Evolutionary conservation across 495 filamentous ascomycete genomes (phyloP).

Genomic region (Hypoxylon crocopeplum): DNA sequence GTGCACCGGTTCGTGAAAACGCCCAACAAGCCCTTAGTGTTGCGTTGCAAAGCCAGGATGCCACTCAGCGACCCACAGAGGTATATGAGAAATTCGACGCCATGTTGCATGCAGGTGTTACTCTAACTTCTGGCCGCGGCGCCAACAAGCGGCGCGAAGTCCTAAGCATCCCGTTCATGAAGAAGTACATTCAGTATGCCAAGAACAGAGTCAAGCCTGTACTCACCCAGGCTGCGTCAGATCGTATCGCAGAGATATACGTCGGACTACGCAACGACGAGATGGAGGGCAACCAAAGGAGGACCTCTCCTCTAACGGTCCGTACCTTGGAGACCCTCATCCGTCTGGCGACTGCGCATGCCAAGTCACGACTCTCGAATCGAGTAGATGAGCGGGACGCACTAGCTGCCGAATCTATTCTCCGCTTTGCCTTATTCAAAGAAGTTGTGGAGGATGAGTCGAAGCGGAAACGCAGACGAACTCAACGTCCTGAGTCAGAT

Average conservation of each 20-base stretch:
- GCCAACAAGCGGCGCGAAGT: conserved; percentile 81
- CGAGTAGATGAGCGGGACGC: conserved; percentile 94
- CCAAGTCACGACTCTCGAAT: conserved; percentile 89
- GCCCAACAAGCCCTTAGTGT: conserved; percentile 85
- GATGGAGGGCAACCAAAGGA: conserved; percentile 89
- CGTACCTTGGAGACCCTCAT: conserved; percentile 98
- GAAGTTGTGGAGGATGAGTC: conserved; percentile 91
- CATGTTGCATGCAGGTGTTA: conserved; percentile 94
- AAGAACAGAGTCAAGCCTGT: conserved; percentile 91
- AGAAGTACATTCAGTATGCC: conserved; percentile 99
- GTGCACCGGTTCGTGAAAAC: conserved; percentile 92
- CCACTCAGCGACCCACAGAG: conserved; percentile 74
- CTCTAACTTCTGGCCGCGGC: conserved; percentile 72
- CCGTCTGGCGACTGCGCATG: conserved; percentile 94
- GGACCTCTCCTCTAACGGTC: conserved; percentile 93
- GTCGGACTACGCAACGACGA: conserved; percentile 95
- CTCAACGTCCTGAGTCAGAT: conserved; percentile 47
- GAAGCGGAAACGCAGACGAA: conserved; percentile 72
- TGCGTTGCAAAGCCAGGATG: conserved; percentile 78
- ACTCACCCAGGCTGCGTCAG: conserved; percentile 89
- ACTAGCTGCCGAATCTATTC: conserved; percentile 83
- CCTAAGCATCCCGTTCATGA: conserved; percentile 98
- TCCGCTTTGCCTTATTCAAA: conserved; percentile 97
- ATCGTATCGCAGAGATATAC: conserved; percentile 92
- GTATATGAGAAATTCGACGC: conserved; percentile 97